Conservation (phyloP, 805 yeast species). For the Maudiozyma turicensis region DNA sequence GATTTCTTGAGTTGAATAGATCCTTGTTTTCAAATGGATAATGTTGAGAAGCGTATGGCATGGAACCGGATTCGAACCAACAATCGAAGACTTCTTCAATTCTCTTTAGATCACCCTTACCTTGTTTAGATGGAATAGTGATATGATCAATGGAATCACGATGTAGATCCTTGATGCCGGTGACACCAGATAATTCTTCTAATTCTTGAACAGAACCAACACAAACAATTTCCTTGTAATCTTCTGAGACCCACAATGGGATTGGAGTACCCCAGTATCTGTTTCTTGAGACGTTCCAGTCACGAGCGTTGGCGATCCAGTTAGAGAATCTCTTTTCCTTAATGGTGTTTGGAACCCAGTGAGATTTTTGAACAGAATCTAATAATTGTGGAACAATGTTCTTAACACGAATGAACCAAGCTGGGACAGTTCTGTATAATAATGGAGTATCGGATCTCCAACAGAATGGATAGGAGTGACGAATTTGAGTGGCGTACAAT, state of each 20-base stretch:
- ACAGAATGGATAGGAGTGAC: conserved; percentile 98
- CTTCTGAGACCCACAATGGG: conserved; percentile 96
- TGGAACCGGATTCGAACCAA: conserved; percentile 99
- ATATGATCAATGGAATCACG: conserved; percentile 86
- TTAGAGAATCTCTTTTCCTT: conserved; percentile 93
- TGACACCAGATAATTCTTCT: conserved; percentile 70
- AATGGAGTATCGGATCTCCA: conserved; percentile 99
- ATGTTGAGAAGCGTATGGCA: conserved; percentile 97
- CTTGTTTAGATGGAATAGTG: conserved; percentile 85
- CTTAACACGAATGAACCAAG: conserved; percentile 92
- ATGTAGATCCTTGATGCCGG: conserved; percentile 80
- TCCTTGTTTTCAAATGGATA: conserved; percentile 89
- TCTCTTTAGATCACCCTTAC: conserved; percentile 81
- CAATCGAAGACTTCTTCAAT: conserved; percentile 98
- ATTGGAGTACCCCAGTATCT: conserved; percentile 99
- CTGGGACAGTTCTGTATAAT: conserved; percentile 91
- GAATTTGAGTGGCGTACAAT: conserved; percentile 68
- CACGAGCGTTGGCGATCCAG: conserved; percentile 98
- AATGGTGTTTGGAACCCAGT: conserved; percentile 88
- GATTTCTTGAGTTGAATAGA: conserved; percentile 64
- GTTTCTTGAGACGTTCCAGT: conserved; percentile 97
- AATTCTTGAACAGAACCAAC: conserved; percentile 86
- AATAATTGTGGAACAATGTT: conserved; percentile 86
- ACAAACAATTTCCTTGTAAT: conserved; percentile 85
- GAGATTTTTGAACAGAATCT: conserved; percentile 71